Base-by-base conservation (phyloP, 228 moss, liverwort and hornwort species). In the Sphagnum fallax region DNA sequence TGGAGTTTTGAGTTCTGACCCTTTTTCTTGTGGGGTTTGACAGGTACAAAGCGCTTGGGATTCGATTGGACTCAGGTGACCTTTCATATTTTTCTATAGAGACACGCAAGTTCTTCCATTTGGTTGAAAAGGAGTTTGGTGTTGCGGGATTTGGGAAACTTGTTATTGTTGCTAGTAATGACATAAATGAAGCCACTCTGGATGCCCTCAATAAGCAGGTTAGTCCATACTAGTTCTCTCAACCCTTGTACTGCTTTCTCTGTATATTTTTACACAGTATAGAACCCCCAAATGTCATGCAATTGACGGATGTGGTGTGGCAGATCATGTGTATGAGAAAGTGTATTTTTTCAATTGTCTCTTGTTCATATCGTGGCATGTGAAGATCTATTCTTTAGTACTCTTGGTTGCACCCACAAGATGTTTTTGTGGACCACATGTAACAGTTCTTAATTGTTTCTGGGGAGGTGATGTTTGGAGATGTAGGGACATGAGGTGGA, bases 171-270 rank as follows among this genome's bases (percentile, higher is more conserved):
- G 97, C 97, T 47, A 93, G 97, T 79, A 93, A 90, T 68, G 93
- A 98, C 78, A 90, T 98, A 64, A 82, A 91, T 72, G 83, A 81
- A 78, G 81, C 80, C 52, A 98, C 93, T n/a, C 82, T 98, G 65
- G 97, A 98, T 81, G 91, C 88, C 73, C 73, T 98, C 49, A 93
- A 93, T 66, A 93, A 98, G 77, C 97, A 93, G 91, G 93, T 83
- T 69, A 60, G 50, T 32, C 32, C 32, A 3, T 32, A 32, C 32
- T 49, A 0, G 61, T 32, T 32, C 32, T 32, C 32, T 32, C 32
- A 32, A 32, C 32, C 32, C 32, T 32, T 32, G 32, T 32, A 32
- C 32, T 32, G 32, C 32, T 32, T 32, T 32, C 32, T 32, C 32
- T 32, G 32, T 32, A 32, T 32, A 32, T 32, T 32, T 32, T 32